A percentile compares a stretch with the other conserved stretches of the same genome.
Evolutionary conservation across 129 eudicot species (phyloP).

Genomic region (Helianthus tuberosus): DNA sequence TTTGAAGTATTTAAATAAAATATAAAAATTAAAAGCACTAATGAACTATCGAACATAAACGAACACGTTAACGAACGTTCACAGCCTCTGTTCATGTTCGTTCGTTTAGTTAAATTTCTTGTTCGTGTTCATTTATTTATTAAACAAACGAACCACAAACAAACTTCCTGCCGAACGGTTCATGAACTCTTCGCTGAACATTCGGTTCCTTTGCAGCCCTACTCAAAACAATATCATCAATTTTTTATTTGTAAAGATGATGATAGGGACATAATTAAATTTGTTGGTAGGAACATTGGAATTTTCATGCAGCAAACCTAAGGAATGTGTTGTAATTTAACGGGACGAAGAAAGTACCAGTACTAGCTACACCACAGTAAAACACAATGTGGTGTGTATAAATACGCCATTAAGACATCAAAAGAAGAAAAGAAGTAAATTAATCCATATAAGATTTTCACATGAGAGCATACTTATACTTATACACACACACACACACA

Average conservation of each 20-base stretch:
- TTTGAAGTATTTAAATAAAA: no score
- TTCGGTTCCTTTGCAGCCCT: no score
- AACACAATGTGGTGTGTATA: neutral
- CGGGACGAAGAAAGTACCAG: neutral
- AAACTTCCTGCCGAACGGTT: no score
- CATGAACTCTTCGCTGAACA: no score
- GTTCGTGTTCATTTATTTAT: no score
- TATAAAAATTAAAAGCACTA: no score
- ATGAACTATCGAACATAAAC: no score
- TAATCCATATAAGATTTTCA: constrained; percentile 17
- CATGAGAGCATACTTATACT: constrained; percentile 7
- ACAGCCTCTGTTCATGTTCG: no score
- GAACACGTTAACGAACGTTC: no score
- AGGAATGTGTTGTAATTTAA: neutral
- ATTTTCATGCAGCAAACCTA: neutral
- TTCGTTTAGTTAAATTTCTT: no score
- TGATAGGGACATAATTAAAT: neutral
- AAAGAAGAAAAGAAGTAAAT: constrained; percentile 10
- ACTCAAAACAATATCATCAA: neutral
- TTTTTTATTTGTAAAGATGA: neutral
- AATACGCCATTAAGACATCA: neutral
- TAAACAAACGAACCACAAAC: no score
- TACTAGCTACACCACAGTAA: neutral
- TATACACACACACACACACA: neutral
- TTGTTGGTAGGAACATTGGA: neutral